phyloP scores from a whole-genome alignment of 163 green algal genomes.

The Chloromonas sp. region DNA sequence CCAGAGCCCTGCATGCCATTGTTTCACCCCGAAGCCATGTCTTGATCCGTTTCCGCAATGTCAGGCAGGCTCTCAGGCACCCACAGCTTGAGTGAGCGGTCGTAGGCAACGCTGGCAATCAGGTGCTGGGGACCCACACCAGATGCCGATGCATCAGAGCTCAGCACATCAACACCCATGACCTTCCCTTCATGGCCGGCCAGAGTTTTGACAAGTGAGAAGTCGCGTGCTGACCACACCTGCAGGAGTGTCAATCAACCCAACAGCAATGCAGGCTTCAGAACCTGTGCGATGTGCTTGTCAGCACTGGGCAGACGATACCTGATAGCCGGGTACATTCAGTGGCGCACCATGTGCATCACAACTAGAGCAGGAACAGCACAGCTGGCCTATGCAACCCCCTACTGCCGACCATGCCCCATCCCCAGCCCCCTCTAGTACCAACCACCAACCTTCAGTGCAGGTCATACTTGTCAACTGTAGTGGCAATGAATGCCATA shows the following conservation, averaged over 20 bases:
- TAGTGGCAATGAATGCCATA: too few relatives aligned
- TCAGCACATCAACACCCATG: conserved; percentile 65
- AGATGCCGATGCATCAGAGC: background rate
- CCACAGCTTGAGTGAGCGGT: conserved; percentile 83
- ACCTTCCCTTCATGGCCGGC: conserved; percentile 81
- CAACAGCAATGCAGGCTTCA: background rate
- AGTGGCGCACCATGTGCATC: too few relatives aligned
- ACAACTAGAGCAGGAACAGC: too few relatives aligned
- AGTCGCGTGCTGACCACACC: conserved; percentile 48
- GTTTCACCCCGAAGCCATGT: too few relatives aligned
- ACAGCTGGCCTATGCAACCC: too few relatives aligned
- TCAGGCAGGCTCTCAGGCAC: conserved; percentile 20
- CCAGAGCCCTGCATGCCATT: too few relatives aligned
- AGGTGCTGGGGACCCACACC: conserved; percentile 7
- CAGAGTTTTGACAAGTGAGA: conserved; percentile 56
- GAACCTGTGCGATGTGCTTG: background rate
- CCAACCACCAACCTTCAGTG: too few relatives aligned
- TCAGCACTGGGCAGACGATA: background rate
- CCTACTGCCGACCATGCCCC: too few relatives aligned
- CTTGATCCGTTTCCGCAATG: too few relatives aligned
- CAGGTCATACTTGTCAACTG: too few relatives aligned
- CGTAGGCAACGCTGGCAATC: conserved; percentile 52
- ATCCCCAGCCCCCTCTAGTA: too few relatives aligned
- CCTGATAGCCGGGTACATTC: too few relatives aligned
- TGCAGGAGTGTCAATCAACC: conserved; percentile 13